Base-by-base conservation (phyloP, 2,329 filamentous ascomycete species). In the Cercospora sojina region DNA sequence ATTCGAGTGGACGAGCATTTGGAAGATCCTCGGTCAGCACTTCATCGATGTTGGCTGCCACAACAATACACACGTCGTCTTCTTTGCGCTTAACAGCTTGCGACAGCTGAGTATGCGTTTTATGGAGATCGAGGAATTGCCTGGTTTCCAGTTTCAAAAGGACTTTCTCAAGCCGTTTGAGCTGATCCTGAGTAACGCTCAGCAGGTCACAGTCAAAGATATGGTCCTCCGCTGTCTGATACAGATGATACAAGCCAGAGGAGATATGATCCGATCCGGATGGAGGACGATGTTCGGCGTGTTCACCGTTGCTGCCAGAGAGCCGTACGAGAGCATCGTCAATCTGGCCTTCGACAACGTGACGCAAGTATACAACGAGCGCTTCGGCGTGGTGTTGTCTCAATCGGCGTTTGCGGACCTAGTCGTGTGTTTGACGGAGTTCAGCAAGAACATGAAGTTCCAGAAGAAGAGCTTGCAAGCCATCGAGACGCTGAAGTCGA, bases 211-310 rank as follows among this genome's bases (percentile, higher is more conserved):
- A 0, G 95, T 99, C 73, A 99, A 99, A 79, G 95, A 99, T 74
- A 94, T 99, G 90, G 92, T 97, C 55, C 83, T 99, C 25, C 88
- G 94, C 51, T 99, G 96, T 77, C 83, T 99, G 68, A 96, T 97
- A 64, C 96, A 99, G 79, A 99, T 99, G 96, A 97, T 99, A 57
- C 95, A 99, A 80, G 93, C 94, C 32, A 87, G 92, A 65, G 96
- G 96, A 5, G 91, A 97, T 79, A 98, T 98, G 73, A 99, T 99
- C 75, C 90, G 94, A 61, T 97, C 93, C 43, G 95, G 95, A 5
- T 99, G 95, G 95, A 90, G 95, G 77, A 98, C 96, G 20, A 99
- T 99, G 94, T 98, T 99, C 79, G 95, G 94, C 3, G 94, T 97
- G 31, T 99, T 99, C 76, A 97, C 94, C 1, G 93, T 98, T 41